Evolutionary conservation across 2,329 filamentous ascomycete genomes (phyloP).

Genomic region (Aspergillus niger): DNA sequence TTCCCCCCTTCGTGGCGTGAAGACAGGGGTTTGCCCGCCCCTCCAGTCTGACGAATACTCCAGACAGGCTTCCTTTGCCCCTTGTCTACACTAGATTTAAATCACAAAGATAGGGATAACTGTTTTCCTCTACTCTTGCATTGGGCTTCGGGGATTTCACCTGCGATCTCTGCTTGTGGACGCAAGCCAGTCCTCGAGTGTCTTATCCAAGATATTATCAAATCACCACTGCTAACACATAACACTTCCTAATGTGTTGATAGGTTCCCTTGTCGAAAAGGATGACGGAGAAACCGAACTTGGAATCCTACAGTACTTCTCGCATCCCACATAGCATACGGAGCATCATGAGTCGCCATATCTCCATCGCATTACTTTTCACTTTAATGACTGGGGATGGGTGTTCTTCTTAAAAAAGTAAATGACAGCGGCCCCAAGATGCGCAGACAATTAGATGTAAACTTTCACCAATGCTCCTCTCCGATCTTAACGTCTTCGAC

Average conservation of each 20-base stretch:
- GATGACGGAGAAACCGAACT: not conserved
- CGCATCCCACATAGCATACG: not conserved
- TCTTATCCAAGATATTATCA: not conserved
- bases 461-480: conserved; percentile 38
- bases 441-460: not conserved
- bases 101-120: not conserved
- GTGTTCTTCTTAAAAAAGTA: not conserved
- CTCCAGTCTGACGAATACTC: not conserved
- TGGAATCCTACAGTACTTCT: not conserved
- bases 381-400: too few species aligned
- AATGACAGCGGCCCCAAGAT: not conserved
- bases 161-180: too few species aligned
- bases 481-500: conserved; percentile 42
- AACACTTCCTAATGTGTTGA: too few species aligned
- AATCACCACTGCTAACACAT: not conserved
- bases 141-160: too few species aligned
- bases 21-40: not conserved
- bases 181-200: not conserved
- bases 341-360: not conserved
- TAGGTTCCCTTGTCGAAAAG: not conserved
- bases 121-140: not conserved
- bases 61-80: not conserved
- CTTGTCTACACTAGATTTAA: not conserved
- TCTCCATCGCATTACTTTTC: not conserved
- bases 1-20: conserved; percentile 6